Conservation (phyloP, 2,329 filamentous ascomycete genomes). For the Talaromyces pinophilus region DNA sequence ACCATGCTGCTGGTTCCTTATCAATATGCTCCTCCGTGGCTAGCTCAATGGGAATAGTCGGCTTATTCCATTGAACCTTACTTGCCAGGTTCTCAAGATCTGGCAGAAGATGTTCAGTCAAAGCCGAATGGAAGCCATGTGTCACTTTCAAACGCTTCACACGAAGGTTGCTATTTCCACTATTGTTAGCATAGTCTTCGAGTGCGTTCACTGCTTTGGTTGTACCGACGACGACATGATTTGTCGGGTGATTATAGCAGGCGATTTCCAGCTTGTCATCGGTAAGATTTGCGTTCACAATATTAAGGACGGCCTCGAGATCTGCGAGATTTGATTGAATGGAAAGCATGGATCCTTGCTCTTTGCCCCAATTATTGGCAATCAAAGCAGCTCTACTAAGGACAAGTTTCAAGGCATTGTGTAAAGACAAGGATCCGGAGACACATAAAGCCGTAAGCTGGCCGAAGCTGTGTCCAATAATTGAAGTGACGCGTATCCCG, state of each 20-base stretch:
- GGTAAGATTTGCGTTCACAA: conserved; percentile 14
- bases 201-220: conserved; percentile 19
- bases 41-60: conserved; percentile 24
- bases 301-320: conserved; percentile 27
- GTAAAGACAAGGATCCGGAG: conserved; percentile 33
- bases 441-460: conserved; percentile 41
- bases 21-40: conserved; percentile 24
- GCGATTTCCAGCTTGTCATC: conserved; percentile 41
- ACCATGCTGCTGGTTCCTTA: neutral
- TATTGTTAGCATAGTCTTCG: neutral
- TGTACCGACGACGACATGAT: conserved; percentile 47
- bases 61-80: conserved; percentile 11
- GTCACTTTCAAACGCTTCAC: conserved; percentile 48
- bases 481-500: conserved; percentile 35
- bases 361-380: conserved; percentile 34
- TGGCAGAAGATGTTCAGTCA: conserved; percentile 42
- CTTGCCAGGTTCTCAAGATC: conserved; percentile 29
- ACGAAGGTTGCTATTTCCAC: conserved; percentile 26
- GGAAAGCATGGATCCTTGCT: conserved; percentile 39
- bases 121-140: conserved; percentile 51
- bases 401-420: conserved; percentile 35
- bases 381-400: conserved; percentile 36
- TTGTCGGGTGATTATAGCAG: conserved; percentile 51
- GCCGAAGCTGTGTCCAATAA: conserved; percentile 46
- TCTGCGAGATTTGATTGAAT: conserved; percentile 34